A percentile compares a stretch with the other conserved stretches of the same genome.
phyloP scores from a whole-genome alignment of 2,329 filamentous ascomycete genomes.

The Aureobasidium lini region DNA sequence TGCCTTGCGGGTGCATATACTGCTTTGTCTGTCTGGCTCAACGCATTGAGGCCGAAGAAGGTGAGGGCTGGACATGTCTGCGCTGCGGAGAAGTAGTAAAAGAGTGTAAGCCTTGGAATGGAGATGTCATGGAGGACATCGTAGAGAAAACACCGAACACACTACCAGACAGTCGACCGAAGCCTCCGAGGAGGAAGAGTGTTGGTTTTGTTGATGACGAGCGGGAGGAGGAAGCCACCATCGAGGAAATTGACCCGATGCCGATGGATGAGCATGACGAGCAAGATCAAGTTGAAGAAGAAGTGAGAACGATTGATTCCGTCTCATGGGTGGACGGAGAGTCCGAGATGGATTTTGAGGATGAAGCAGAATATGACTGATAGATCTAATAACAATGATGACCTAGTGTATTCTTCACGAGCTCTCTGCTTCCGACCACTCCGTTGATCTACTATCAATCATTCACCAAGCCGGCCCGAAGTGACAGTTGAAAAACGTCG shows the following conservation, averaged over 20 bases:
- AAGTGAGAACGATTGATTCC: constrained; percentile 18
- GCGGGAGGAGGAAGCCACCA: constrained; percentile 15
- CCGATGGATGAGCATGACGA: constrained; percentile 23
- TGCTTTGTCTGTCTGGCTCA: constrained; percentile 95
- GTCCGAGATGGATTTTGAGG: constrained; percentile 16
- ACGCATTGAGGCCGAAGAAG: constrained; percentile 82
- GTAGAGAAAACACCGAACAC: constrained; percentile 13
- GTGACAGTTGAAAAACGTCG: constrained; percentile 7
- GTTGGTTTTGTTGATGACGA: constrained; percentile 25
- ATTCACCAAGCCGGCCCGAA: not conserved
- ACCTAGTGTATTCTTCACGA: not conserved
- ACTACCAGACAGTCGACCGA: constrained; percentile 15
- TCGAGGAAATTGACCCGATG: constrained; percentile 22
- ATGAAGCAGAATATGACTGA: constrained; percentile 17
- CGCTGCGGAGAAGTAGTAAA: constrained; percentile 78
- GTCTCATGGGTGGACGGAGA: constrained; percentile 16
- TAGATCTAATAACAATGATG: too few species aligned
- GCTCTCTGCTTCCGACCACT: not conserved
- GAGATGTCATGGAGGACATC: constrained; percentile 61
- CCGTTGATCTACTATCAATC: not conserved
- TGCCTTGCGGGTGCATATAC: constrained; percentile 85
- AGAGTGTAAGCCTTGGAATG: constrained; percentile 84
- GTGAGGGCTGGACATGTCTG: constrained; percentile 87
- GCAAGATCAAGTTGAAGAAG: constrained; percentile 20
- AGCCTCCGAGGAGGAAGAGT: constrained; percentile 23